Evolutionary conservation across 2,329 filamentous ascomycete species (phyloP), one percentile per base, ranked within the genome.

Genomic region (Fusarium veterinarium): DNA sequence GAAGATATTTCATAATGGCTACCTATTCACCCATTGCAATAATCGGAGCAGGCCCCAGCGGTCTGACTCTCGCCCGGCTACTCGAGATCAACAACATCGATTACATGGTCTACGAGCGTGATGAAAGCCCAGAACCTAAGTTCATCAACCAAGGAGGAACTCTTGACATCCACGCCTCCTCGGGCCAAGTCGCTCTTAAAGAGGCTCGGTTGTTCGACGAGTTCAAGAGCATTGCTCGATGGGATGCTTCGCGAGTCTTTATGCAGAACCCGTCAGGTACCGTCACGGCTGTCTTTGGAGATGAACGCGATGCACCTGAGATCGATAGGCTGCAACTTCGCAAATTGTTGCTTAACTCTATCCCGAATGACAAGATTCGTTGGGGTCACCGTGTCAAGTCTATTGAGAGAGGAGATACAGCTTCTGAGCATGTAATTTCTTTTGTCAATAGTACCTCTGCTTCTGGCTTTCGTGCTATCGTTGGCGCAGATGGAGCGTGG

Each of bases 141-240:
- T 60, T 33, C 19, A 63, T 16, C 80, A 82, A 74, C 85, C 87
- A 67, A 30, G 64, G 64, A 20, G 87, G 87, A 9, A 85, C 80
- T 20, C 82, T 90, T 3, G 87, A 89, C 69, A 79, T 90, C 14
- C 87, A 89, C 68, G 81, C 81, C 0, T 71, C 79, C 2, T 84
- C 84, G 1, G 88, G 88, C 1, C 83, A 88, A 44, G 77, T 80
- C 2, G 87, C 87, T 1, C 75, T 90, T 48, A 82, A 82, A 48
- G 84, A 85, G 48, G 85, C 85, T 5, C 83, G 82, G 0, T 78
- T 90, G 9, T 86, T 81, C 74, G 82, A 85, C 2, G 79, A 84
- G 20, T 90, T 89, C 75, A 65, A 79, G 10, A 80, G 82, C 63
- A 64, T 84, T 45, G 64, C 61, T 9, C 61, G 64, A 16, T 51